phyloP scores from a whole-genome alignment of 495 filamentous ascomycete genomes.

The Annulohypoxylon nitens region DNA sequence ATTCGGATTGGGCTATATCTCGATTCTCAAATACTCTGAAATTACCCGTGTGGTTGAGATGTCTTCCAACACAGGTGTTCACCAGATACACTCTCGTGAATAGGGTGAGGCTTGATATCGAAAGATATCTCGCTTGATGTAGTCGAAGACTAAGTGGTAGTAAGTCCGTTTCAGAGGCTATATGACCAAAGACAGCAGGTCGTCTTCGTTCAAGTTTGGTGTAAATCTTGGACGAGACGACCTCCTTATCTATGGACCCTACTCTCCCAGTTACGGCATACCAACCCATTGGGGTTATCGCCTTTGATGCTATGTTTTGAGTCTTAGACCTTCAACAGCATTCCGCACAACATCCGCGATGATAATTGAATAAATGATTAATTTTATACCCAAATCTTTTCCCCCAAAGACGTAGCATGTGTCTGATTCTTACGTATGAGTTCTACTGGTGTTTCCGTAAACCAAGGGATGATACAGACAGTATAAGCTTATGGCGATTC shows the following conservation, averaged over 20 bases:
- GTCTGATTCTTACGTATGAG: neutral
- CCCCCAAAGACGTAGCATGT: neutral
- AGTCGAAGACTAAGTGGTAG: neutral
- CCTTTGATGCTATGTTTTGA: constrained; percentile 2
- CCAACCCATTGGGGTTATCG: neutral
- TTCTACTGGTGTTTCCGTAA: neutral
- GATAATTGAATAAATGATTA: constrained; percentile 27
- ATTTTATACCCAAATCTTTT: neutral
- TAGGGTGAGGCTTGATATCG: constrained; percentile 12
- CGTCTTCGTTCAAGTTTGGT: neutral
- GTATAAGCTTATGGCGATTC: neutral
- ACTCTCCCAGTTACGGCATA: neutral
- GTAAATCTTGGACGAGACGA: constrained; percentile 7
- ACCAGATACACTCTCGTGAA: constrained; percentile 11
- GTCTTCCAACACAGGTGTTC: neutral
- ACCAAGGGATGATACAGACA: neutral
- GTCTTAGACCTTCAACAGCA: neutral
- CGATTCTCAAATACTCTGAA: constrained; percentile 3
- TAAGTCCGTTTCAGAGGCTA: neutral
- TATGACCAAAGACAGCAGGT: neutral
- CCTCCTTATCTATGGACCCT: neutral
- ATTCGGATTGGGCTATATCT: constrained; percentile 21
- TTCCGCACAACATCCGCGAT: neutral
- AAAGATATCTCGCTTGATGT: constrained; percentile 15
- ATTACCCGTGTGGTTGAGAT: neutral